Evolutionary conservation across 768 basidiomycete genomes (phyloP).

Genomic region (Epithele typhae): DNA sequence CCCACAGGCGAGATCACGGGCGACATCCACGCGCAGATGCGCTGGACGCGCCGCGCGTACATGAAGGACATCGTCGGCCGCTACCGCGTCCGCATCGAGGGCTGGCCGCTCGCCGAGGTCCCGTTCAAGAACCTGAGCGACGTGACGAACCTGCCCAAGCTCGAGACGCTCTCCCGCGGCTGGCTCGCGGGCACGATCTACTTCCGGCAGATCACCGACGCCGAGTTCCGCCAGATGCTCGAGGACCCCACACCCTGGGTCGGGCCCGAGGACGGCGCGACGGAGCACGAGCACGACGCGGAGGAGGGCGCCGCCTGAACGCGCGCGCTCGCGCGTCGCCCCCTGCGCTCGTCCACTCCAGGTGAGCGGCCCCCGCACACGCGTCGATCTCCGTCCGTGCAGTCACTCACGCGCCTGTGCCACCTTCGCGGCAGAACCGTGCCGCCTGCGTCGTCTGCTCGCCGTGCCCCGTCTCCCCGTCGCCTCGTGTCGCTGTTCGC

Average conservation of each 20-base stretch:
- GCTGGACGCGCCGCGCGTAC: conserved; percentile 18
- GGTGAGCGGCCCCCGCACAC: too few relatives aligned
- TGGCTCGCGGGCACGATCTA: conserved; percentile 20
- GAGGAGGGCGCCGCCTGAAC: not conserved
- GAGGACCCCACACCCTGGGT: conserved; percentile 9
- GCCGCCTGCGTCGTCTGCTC: too few relatives aligned
- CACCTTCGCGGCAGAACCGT: too few relatives aligned
- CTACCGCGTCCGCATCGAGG: conserved; percentile 26
- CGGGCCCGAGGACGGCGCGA: conserved; percentile 1
- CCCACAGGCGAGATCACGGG: conserved; percentile 21
- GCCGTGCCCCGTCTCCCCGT: too few relatives aligned
- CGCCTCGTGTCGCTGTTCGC: too few relatives aligned
- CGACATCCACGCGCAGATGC: conserved; percentile 23
- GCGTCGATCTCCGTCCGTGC: too few relatives aligned
- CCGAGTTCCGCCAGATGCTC: conserved; percentile 16
- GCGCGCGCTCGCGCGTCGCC: too few relatives aligned
- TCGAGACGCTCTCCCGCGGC: conserved; percentile 23
- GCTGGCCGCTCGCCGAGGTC: conserved; percentile 24
- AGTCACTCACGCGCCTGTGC: too few relatives aligned
- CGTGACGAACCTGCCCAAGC: conserved; percentile 24
- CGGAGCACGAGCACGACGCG: not conserved
- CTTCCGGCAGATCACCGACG: conserved; percentile 20
- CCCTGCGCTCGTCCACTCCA: too few relatives aligned
- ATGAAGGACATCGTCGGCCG: conserved; percentile 24
- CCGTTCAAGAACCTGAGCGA: conserved; percentile 27